Evolutionary conservation across 495 filamentous ascomycete genomes (phyloP), one percentile per base, ranked within the genome.

Genomic region (Glarea lozoyensis): DNA sequence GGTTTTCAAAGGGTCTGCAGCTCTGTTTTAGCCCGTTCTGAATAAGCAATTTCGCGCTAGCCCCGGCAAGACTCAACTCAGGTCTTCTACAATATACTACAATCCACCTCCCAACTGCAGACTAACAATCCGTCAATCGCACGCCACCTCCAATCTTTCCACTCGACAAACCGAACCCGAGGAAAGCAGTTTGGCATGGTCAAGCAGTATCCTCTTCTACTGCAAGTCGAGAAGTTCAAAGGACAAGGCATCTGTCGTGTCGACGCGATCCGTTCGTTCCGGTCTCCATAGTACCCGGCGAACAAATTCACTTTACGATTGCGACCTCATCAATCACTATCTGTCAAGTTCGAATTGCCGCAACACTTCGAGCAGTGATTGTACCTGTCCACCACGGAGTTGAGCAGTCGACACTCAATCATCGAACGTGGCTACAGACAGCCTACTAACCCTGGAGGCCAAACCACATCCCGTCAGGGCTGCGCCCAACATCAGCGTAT

Each of bases 231-330:
- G 17, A 37, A 10, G 11, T 21, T 21, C 17, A 19, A 37, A 21
- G 18, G 11, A 3, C 19, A 37, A 21, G 35, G 4, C 3, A n/a
- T 5, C 19, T 6, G 22, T 19, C 3, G 19, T 16, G 22, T 19
- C 36, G 43, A 42, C 45, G 45, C 38, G 45, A 35, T 48, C 45
- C 45, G 45, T 24, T 37, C 30, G 38, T 31, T 48, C 45, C 45
- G 45, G 45, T 29, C 34, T 32, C 35, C 35, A 29, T 29, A 31
- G 12, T 16, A 4, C 9, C 27, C 24, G 13, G 15, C 4, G 17
- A 19, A 37, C 35, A 11, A 19, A 37, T 20, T 37, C 16, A 20
- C 35, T 15, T 19, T 20, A 13, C 12, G 17, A 37, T 37, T n/a
- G 11, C 35, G 35, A 37, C 35, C 35, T 37, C 35, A 19, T 37